Evolutionary conservation across 257 asterid genomes (phyloP).

Genomic region (Solanum verrucosum): DNA sequence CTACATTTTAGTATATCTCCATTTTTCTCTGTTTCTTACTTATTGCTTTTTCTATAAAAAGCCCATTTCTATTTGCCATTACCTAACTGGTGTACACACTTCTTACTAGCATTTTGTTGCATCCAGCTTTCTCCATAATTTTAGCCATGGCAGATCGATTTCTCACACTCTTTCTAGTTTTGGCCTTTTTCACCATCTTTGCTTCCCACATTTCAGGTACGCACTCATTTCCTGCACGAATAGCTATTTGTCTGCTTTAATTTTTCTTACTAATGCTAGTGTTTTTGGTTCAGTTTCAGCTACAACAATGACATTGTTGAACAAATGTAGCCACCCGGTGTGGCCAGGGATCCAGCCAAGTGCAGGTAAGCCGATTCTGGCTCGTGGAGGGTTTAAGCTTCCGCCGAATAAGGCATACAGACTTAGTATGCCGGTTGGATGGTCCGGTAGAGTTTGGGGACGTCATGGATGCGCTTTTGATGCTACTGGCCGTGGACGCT

Average conservation of each 20-base stretch:
- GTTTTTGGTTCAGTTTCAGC: constrained; percentile 13
- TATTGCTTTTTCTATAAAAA: constrained; percentile 3
- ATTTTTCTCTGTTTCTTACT: not conserved
- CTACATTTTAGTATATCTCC: not conserved
- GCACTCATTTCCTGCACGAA: too few species aligned
- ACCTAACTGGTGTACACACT: not conserved
- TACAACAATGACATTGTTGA: constrained; percentile 59
- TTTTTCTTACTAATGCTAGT: not conserved
- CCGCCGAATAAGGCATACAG: constrained; percentile 45
- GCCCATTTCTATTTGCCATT: not conserved
- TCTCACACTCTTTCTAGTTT: constrained; percentile 23
- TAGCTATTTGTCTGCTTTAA: not conserved
- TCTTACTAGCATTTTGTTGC: not conserved
- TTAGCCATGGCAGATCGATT: constrained; percentile 26
- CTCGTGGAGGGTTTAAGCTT: constrained; percentile 73
- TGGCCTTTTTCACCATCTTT: constrained; percentile 26
- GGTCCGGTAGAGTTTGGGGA: constrained; percentile 98
- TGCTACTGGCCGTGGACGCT: constrained; percentile 57
- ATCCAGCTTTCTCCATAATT: not conserved
- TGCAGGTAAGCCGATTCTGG: constrained; percentile 59
- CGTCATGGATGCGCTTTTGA: constrained; percentile 82
- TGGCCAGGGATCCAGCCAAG: constrained; percentile 93
- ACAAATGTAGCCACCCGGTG: constrained; percentile 74
- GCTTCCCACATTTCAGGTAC: constrained; percentile 36
- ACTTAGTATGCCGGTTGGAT: constrained; percentile 50